Percentiles rank a stretch among this genome's conserved stretches.
Conservation (phyloP, 371 early-diverging fungal species). For the Mortierella sp. region DNA sequence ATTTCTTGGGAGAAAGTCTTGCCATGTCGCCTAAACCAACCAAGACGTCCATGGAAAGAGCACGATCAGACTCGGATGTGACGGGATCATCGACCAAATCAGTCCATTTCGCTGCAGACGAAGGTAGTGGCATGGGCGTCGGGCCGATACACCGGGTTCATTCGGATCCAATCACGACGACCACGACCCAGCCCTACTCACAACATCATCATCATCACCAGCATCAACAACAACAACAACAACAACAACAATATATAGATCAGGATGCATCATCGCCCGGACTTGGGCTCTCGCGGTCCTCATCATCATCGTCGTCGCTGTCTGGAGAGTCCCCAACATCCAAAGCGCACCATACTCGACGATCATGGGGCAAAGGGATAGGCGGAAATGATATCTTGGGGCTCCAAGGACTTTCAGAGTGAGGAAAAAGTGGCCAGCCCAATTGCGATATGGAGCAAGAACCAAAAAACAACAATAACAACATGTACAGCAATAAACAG, state of each 20-base stretch:
- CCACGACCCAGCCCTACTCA: too few relatives aligned
- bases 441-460: too few relatives aligned
- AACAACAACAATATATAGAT: too few relatives aligned
- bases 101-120: constrained; percentile 26
- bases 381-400: constrained; percentile 43
- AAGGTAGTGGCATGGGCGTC: neutral
- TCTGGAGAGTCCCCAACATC: constrained; percentile 18
- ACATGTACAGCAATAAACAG: too few relatives aligned
- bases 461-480: too few relatives aligned
- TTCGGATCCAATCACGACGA: too few relatives aligned
- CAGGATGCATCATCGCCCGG: too few relatives aligned
- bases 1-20: constrained; percentile 29
- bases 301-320: constrained; percentile 4
- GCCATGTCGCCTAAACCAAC: constrained; percentile 1
- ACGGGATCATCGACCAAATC: constrained; percentile 4
- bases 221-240: too few relatives aligned
- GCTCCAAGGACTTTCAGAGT: constrained; percentile 29
- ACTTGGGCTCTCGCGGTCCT: too few relatives aligned
- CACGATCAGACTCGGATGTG: neutral
- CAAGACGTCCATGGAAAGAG: neutral
- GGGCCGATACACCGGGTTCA: neutral
- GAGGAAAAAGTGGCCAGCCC: neutral
- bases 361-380: constrained; percentile 49
- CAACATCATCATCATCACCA: too few relatives aligned
- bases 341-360: constrained; percentile 43